Evolutionary conservation across 306 rosid species (phyloP).

Genomic region (Malus asiatica): DNA sequence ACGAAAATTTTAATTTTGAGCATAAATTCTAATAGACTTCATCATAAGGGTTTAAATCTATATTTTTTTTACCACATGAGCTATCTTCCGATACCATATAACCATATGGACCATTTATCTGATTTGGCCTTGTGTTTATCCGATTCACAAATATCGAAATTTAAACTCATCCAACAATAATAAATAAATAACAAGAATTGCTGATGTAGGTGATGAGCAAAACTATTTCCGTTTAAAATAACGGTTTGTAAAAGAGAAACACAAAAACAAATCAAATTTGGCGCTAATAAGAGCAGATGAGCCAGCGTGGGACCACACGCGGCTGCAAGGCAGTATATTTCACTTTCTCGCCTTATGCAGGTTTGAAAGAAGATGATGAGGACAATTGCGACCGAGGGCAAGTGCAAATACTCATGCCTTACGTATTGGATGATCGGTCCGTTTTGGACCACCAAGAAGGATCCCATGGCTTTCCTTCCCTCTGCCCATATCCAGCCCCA

Average conservation of each 20-base stretch:
- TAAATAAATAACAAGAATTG: too few relatives aligned
- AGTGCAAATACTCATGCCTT: not conserved
- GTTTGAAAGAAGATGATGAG: not conserved
- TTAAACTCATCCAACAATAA: too few relatives aligned
- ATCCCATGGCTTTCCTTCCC: not conserved
- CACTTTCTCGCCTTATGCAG: not conserved
- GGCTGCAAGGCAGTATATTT: not conserved
- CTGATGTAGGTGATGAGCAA: rapidly evolving
- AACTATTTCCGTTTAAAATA: too few relatives aligned
- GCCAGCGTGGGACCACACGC: not conserved
- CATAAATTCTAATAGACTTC: too few relatives aligned
- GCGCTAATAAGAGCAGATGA: not conserved
- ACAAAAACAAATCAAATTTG: not conserved
- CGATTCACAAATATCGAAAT: rapidly evolving
- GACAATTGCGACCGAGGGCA: not conserved
- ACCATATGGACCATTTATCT: too few relatives aligned
- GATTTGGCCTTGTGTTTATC: too few relatives aligned
- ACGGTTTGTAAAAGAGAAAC: too few relatives aligned
- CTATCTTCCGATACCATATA: too few relatives aligned
- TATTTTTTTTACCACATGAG: too few relatives aligned
- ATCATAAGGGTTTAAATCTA: too few relatives aligned
- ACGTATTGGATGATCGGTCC: constrained; percentile 1
- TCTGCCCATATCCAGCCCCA: not conserved
- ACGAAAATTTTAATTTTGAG: too few relatives aligned
- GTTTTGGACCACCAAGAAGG: not conserved